phyloP scores from a whole-genome alignment of 768 basidiomycete genomes.

The Macrolepiota albuminosa region DNA sequence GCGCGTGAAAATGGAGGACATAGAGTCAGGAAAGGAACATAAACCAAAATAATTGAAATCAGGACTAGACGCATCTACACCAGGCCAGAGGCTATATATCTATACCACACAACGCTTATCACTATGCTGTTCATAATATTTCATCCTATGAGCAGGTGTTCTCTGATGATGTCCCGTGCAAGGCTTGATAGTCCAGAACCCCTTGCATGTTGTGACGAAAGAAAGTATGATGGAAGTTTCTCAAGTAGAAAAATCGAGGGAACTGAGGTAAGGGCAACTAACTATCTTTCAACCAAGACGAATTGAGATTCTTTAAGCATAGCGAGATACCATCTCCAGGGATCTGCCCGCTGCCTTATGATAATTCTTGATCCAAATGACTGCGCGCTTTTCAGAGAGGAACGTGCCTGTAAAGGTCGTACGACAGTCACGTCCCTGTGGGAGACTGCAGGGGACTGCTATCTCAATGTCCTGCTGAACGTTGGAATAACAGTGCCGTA shows the following conservation, averaged over 20 bases:
- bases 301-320: conserved; percentile 69
- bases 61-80: background rate
- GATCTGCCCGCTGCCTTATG: conserved; percentile 28
- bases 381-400: conserved; percentile 48
- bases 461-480: conserved; percentile 76
- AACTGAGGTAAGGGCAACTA: conserved; percentile 64
- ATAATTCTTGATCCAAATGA: background rate
- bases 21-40: conserved; percentile 45
- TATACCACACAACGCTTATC: conserved; percentile 7
- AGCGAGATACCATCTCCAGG: conserved; percentile 75
- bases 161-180: conserved; percentile 31
- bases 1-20: conserved; percentile 57
- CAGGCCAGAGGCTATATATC: background rate
- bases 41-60: conserved; percentile 13
- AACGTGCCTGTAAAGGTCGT: conserved; percentile 50
- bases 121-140: conserved; percentile 8
- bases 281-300: conserved; percentile 65
- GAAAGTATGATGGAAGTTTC: conserved; percentile 69
- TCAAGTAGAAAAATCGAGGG: conserved; percentile 63
- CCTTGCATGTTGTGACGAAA: conserved; percentile 24
- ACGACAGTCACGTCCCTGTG: conserved; percentile 60
- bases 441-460: conserved; percentile 52
- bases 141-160: background rate
- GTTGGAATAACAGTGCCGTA: conserved; percentile 61
- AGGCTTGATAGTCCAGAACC: conserved; percentile 29